Percentiles rank a stretch among this genome's conserved stretches.
Evolutionary conservation across 2,329 filamentous ascomycete genomes (phyloP).

Genomic region (Pseudogymnoascus sp.): DNA sequence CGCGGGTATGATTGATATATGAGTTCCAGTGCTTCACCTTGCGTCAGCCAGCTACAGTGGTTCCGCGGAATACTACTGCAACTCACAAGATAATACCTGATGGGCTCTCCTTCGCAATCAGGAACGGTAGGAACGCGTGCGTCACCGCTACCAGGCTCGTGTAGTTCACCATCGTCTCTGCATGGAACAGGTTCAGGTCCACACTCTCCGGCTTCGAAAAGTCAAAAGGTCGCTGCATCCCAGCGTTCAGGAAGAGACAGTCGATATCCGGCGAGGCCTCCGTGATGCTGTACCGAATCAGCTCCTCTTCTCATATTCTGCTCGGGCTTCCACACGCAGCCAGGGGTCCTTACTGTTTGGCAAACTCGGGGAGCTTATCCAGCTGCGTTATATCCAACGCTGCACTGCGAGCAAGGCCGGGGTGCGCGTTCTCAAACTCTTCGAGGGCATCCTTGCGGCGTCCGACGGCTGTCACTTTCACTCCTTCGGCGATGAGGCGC

Average conservation of each 20-base stretch:
- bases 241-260: constrained; percentile 49
- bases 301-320: not conserved
- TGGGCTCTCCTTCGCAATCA: constrained; percentile 10
- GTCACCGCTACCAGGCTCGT: constrained; percentile 32
- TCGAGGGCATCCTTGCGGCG: constrained; percentile 45
- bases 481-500: constrained; percentile 38
- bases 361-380: constrained; percentile 35
- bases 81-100: constrained; percentile 18
- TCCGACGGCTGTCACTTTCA: constrained; percentile 45
- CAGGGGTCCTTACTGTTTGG: constrained; percentile 15
- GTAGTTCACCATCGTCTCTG: constrained; percentile 37
- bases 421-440: constrained; percentile 36
- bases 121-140: constrained; percentile 31
- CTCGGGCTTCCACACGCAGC: not conserved
- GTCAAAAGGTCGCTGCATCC: constrained; percentile 42
- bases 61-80: constrained; percentile 11
- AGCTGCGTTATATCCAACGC: constrained; percentile 41
- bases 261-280: constrained; percentile 42
- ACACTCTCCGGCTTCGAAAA: constrained; percentile 39
- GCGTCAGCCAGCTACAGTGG: constrained; percentile 11
- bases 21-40: constrained; percentile 17
- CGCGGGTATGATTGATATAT: constrained; percentile 16
- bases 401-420: not conserved
- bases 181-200: constrained; percentile 29
- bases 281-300: constrained; percentile 20